A percentile compares a stretch with the other conserved stretches of the same genome.
phyloP scores from a whole-genome alignment of 805 yeast species.

The Starmerella geochares region DNA sequence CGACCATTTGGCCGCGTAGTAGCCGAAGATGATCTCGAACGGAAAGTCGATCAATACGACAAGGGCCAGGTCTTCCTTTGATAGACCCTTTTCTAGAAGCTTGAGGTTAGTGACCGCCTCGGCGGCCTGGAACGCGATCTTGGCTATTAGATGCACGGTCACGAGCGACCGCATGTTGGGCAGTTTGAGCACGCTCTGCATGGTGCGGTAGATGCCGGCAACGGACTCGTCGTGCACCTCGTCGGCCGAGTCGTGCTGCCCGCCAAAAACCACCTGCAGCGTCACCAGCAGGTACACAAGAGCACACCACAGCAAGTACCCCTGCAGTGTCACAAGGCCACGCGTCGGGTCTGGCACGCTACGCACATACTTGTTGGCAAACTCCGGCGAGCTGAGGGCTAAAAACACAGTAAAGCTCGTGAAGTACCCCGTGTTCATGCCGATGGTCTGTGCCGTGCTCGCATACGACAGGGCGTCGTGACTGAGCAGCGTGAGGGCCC shows the following conservation, averaged over 20 bases:
- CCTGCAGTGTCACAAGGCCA: constrained; percentile 64
- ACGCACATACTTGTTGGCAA: constrained; percentile 77
- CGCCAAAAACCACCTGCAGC: constrained; percentile 43
- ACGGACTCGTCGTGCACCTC: constrained; percentile 30
- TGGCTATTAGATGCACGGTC: constrained; percentile 63
- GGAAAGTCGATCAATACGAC: constrained; percentile 93
- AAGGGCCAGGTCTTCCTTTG: constrained; percentile 86
- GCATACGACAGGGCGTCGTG: constrained; percentile 77
- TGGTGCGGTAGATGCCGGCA: constrained; percentile 28
- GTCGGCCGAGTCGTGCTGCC: constrained; percentile 52
- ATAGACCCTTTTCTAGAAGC: constrained; percentile 78
- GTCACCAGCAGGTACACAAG: constrained; percentile 60
- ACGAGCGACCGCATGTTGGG: constrained; percentile 67
- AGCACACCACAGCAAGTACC: constrained; percentile 73
- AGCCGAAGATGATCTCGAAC: constrained; percentile 88
- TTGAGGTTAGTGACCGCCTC: constrained; percentile 93
- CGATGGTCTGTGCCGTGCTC: constrained; percentile 94
- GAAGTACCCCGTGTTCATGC: constrained; percentile 88
- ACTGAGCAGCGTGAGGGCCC: constrained; percentile 87
- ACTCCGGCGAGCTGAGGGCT: constrained; percentile 83
- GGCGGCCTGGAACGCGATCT: constrained; percentile 88
- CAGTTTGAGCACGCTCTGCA: constrained; percentile 37
- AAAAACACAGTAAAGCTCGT: constrained; percentile 81
- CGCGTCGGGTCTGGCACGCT: constrained; percentile 41
- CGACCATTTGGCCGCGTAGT: constrained; percentile 92